Conservation (phyloP, 140 eudicot species). For the Anethum foeniculum region DNA sequence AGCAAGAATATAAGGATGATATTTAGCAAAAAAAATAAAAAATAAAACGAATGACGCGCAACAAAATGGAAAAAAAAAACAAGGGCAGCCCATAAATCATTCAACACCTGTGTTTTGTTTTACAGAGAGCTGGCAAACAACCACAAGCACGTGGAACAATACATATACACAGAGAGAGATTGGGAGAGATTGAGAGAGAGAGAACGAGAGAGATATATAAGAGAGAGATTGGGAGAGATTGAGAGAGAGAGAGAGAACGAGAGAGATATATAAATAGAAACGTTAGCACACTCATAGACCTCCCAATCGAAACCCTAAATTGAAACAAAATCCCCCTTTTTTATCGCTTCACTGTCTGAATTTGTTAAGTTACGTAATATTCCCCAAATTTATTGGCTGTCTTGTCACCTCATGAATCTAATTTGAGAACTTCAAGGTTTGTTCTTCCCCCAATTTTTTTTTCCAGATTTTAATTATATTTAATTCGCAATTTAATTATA, state of each 20-base stretch:
- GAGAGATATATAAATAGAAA: not conserved
- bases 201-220: not conserved
- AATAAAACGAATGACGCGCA: no score
- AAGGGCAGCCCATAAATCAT: not conserved
- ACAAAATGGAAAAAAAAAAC: no score
- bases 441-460: not conserved
- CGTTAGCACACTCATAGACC: not conserved
- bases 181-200: no score
- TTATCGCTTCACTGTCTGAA: not conserved
- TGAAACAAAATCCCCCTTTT: not conserved
- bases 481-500: not conserved
- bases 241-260: not conserved
- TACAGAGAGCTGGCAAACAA: not conserved
- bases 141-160: not conserved
- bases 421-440: not conserved
- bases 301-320: conserved; percentile 2
- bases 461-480: not conserved
- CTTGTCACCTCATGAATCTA: not conserved
- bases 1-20: no score
- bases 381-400: not conserved
- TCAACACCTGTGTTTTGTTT: conserved; percentile 1
- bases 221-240: not conserved
- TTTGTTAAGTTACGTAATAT: not conserved
- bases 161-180: not conserved
- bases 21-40: no score